Evolutionary conservation across 495 filamentous ascomycete species (phyloP).

Genomic region (Chaetomium cochliodes): DNA sequence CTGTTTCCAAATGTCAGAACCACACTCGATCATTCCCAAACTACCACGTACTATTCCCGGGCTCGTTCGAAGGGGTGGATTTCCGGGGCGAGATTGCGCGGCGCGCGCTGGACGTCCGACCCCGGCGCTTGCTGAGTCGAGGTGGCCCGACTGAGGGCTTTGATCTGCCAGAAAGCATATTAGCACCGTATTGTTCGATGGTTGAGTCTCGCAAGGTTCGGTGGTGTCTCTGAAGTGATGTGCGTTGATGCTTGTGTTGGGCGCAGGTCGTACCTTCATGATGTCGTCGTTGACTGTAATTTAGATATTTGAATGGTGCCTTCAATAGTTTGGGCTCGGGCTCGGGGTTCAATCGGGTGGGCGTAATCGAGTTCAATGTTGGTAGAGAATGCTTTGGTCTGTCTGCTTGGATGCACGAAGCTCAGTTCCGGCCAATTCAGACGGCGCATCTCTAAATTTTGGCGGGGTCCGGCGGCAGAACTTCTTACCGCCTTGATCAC

Average conservation of each 20-base stretch:
- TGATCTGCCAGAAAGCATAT: slow-evolving; percentile 58
- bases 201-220: neutral
- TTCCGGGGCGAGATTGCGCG: slow-evolving; percentile 85
- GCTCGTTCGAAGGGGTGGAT: slow-evolving; percentile 94
- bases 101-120: slow-evolving; percentile 54
- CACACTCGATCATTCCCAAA: too few species aligned
- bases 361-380: neutral
- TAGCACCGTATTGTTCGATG: slow-evolving; percentile 8
- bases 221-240: neutral
- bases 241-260: neutral
- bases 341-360: neutral
- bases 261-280: slow-evolving; percentile 31
- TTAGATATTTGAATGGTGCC: too few species aligned
- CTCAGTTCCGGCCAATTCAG: slow-evolving; percentile 8
- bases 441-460: slow-evolving; percentile 30
- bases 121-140: slow-evolving; percentile 78
- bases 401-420: neutral
- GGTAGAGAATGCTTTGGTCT: neutral
- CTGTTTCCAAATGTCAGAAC: slow-evolving; percentile 22
- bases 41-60: slow-evolving; percentile 65
- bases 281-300: neutral
- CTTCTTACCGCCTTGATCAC: slow-evolving; percentile 25
- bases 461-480: slow-evolving; percentile 38
- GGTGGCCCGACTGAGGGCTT: slow-evolving; percentile 78
- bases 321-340: neutral